Evolutionary conservation across 2,329 filamentous ascomycete species (phyloP), one percentile per base, ranked within the genome.

Genomic region (Trichoderma koningii): DNA sequence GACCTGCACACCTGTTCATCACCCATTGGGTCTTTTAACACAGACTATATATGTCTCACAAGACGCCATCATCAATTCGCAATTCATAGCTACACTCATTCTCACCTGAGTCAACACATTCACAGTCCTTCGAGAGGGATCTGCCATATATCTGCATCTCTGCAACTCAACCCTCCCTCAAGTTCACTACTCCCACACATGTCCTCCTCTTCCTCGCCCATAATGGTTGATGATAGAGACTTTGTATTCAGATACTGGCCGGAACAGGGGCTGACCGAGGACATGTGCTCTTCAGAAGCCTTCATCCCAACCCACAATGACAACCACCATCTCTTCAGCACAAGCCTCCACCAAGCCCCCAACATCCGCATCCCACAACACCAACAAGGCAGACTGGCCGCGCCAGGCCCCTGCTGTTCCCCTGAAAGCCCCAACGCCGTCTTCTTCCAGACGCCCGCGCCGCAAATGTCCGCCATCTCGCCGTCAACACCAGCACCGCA

Each of bases 391-490:
- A 48, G 34, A 9, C 21, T 64, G 47, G 42, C n/a, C 28, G 47
- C 60, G 30, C 30, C 45, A 14, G 50, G 47, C 12, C 48, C 62
- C 12, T 52, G 34, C 15, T 65, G 45, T 19, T 55, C 61, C 7
- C 14, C 62, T 19, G 50, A 61, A 14, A 26, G 28, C 23, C 28
- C 50, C 7, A 50, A 55, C 44, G 52, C 53, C 15, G 44, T 26
- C 23, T 65, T 55, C 28, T 53, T 67, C 66, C 63, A 64, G 23
- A 38, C 42, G 34, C 60, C 57, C 59, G 19, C 64, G 23, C 64
- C 60, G 57, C 38, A 63, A 26, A 52, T 48, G 50, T 59, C 65
- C 45, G 50, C 42, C 61, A 15, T 44, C n/a, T 9, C 59, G 17
- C 17, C 63, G 34, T 59, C 57, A 45, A 23, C 26, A 52, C 26